phyloP scores from a whole-genome alignment of 352 stramenopile genomes.

The Pythium coloratum region DNA sequence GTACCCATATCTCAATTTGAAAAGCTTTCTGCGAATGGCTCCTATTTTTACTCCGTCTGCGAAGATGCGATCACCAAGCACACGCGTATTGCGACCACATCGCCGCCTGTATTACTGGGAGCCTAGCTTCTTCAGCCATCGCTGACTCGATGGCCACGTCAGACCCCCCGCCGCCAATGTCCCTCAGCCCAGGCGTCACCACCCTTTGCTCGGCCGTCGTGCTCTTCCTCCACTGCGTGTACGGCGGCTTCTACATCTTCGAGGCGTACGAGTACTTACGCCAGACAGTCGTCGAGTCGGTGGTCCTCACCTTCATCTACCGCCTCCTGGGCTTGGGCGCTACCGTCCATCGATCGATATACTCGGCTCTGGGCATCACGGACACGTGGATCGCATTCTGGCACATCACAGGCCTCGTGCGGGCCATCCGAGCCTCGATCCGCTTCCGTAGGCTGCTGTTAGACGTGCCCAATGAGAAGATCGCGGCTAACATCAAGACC shows the following conservation, averaged over 20 bases:
- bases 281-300: not conserved
- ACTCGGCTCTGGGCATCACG: constrained; percentile 5
- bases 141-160: not conserved
- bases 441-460: constrained; percentile 9
- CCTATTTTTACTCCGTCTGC: too few species aligned
- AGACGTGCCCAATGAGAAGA: constrained; percentile 10
- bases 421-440: constrained; percentile 8
- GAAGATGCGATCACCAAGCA: too few species aligned
- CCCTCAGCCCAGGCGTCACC: not conserved
- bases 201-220: constrained; percentile 5
- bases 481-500: constrained; percentile 11
- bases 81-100: too few species aligned
- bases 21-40: not conserved
- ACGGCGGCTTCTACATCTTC: constrained; percentile 13
- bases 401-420: constrained; percentile 9
- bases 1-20: constrained; percentile 10
- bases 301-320: constrained; percentile 2
- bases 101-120: too few species aligned
- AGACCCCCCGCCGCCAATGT: not conserved
- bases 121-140: too few species aligned
- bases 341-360: not conserved
- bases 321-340: constrained; percentile 11
- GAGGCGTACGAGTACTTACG: constrained; percentile 11
- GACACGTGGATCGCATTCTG: constrained; percentile 8
- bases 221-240: constrained; percentile 2